Conservation (phyloP, 306 rosid species). For the Pyrus pyrifolia region DNA sequence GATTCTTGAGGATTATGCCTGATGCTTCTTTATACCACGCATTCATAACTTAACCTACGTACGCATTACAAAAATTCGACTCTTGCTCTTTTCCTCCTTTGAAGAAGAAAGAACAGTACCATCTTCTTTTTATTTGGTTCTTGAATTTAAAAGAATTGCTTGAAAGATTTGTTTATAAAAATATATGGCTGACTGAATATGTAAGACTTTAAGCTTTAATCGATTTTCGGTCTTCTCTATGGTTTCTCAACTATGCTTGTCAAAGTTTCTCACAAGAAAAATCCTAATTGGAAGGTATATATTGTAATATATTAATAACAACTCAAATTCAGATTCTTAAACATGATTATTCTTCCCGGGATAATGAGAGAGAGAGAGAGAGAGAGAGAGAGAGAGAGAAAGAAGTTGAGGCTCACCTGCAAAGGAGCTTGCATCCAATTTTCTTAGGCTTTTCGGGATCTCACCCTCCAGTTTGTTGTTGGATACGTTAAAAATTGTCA, state of each 20-base stretch:
- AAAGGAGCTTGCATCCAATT: slow-evolving; percentile 29
- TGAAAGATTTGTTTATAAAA: no score
- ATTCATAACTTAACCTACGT: not conserved
- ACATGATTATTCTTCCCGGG: not conserved
- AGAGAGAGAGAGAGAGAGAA: not conserved
- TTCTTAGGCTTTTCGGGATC: slow-evolving; percentile 39
- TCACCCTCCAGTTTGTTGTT: slow-evolving; percentile 50
- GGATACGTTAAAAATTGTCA: slow-evolving; percentile 32
- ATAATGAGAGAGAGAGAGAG: not conserved
- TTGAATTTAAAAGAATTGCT: not conserved
- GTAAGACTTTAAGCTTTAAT: no score
- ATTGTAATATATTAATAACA: not conserved
- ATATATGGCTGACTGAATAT: no score
- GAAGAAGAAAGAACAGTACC: not conserved
- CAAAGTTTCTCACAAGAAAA: not conserved
- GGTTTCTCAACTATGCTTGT: not conserved
- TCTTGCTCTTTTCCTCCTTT: not conserved
- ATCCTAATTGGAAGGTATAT: not conserved
- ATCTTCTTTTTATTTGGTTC: not conserved
- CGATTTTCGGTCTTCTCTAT: no score
- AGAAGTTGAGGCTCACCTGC: slow-evolving; percentile 33
- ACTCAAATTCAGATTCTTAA: not conserved
- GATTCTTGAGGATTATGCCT: not conserved
- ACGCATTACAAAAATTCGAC: not conserved
- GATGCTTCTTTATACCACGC: no score